phyloP scores from a whole-genome alignment of 73 alveolate species.

The Blepharisma stoltei region DNA sequence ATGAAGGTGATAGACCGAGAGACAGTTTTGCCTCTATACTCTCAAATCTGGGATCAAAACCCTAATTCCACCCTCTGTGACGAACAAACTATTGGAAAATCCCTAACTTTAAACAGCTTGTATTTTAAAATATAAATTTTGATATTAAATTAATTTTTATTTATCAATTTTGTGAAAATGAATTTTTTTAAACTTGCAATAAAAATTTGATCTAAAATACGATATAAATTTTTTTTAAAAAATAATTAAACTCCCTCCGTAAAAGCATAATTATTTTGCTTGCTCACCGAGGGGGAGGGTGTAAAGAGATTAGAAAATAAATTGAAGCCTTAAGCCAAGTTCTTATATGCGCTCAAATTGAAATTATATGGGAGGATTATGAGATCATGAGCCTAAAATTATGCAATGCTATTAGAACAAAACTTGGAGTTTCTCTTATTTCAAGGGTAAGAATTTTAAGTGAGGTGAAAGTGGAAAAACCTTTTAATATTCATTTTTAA shows the following conservation, averaged over 20 bases:
- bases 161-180: no score
- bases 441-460: neutral
- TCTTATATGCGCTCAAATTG: neutral
- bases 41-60: conserved; percentile 5
- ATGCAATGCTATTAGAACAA: neutral
- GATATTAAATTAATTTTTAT: no score
- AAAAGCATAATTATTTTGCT: no score
- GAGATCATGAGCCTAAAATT: neutral
- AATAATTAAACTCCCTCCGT: no score
- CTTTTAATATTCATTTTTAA: neutral
- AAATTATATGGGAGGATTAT: neutral
- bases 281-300: no score
- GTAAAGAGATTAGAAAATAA: neutral
- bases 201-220: no score
- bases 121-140: no score
- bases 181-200: no score
- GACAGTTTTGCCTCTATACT: neutral
- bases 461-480: neutral
- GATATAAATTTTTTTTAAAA: no score
- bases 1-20: neutral
- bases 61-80: no score
- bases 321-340: neutral
- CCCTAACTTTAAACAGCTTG: no score
- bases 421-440: neutral
- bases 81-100: no score